Conservation (phyloP, 1,284 basidiomycete genomes). For the Austroboletus novae-zelandiae region DNA sequence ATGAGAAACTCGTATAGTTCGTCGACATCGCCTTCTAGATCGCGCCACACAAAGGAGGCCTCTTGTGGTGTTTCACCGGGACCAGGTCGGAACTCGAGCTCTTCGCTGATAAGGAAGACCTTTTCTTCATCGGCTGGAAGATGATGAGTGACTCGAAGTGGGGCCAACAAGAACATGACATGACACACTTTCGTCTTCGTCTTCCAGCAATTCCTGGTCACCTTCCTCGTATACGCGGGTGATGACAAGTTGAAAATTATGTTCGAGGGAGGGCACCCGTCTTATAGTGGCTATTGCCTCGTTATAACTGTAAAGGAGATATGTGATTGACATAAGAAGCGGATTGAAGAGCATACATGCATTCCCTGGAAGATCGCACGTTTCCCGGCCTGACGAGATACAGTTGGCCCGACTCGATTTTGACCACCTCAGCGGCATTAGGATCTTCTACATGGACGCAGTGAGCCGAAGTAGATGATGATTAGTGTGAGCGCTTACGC, state of each 20-base stretch:
- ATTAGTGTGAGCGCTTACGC: slow-evolving; percentile 59
- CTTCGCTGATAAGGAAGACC: slow-evolving; percentile 87
- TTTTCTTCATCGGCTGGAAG: slow-evolving; percentile 83
- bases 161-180: not conserved
- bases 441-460: slow-evolving; percentile 57
- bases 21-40: slow-evolving; percentile 79
- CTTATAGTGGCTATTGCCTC: slow-evolving; percentile 95
- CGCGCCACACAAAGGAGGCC: slow-evolving; percentile 85
- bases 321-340: slow-evolving; percentile 4
- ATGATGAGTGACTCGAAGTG: slow-evolving; percentile 6
- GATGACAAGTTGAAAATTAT: slow-evolving; percentile 95
- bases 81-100: slow-evolving; percentile 79
- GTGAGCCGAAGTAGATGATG: slow-evolving; percentile 22
- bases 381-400: slow-evolving; percentile 90
- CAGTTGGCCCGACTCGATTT: slow-evolving; percentile 90
- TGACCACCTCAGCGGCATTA: slow-evolving; percentile 90
- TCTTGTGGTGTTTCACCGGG: slow-evolving; percentile 76
- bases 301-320: slow-evolving; percentile 67
- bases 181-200: slow-evolving; percentile 89
- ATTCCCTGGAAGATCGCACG: slow-evolving; percentile 90
- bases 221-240: slow-evolving; percentile 95
- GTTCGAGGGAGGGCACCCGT: slow-evolving; percentile 77
- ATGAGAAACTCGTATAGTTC: slow-evolving; percentile 81
- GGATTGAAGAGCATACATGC: slow-evolving; percentile 73
- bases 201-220: slow-evolving; percentile 90